phyloP scores from a whole-genome alignment of 306 rosid species.

The Calophaca sinica region DNA sequence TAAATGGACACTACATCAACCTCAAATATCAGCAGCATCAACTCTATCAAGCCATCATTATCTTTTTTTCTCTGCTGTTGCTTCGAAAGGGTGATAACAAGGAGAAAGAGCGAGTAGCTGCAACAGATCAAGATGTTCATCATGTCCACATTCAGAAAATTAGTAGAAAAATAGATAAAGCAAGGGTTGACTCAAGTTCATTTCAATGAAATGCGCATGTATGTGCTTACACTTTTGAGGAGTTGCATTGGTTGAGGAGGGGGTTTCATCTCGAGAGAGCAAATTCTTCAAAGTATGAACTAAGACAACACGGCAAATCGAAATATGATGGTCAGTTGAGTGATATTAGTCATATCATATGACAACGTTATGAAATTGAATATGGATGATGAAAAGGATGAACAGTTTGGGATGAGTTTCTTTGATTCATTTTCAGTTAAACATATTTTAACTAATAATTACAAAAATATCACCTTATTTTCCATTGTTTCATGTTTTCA shows the following conservation, averaged over 20 bases:
- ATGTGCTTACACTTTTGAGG: constrained; percentile 74
- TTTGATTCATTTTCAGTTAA: too few relatives aligned
- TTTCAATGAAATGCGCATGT: constrained; percentile 12
- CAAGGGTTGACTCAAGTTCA: constrained; percentile 18
- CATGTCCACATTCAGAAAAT: constrained; percentile 26
- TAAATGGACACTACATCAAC: constrained; percentile 21
- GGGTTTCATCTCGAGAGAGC: constrained; percentile 75
- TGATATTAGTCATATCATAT: not conserved
- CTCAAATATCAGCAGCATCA: constrained; percentile 30
- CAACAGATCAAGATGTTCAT: constrained; percentile 33
- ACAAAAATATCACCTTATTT: too few relatives aligned
- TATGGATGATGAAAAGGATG: not conserved
- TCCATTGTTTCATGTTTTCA: too few relatives aligned
- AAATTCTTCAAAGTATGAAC: constrained; percentile 79
- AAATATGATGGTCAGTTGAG: constrained; percentile 40
- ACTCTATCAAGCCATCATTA: constrained; percentile 48
- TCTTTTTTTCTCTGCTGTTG: constrained; percentile 78
- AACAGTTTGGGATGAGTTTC: too few relatives aligned
- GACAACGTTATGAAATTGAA: not conserved
- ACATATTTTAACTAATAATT: too few relatives aligned
- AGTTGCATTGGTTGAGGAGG: constrained; percentile 53
- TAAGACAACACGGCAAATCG: constrained; percentile 45
- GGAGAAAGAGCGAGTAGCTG: constrained; percentile 91
- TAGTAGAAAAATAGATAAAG: not conserved
- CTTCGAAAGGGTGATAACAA: constrained; percentile 85